A percentile compares a stretch with the other conserved stretches of the same genome.
Conservation (phyloP, 352 stramenopile genomes). For the Phytophthora niederhauseri region DNA sequence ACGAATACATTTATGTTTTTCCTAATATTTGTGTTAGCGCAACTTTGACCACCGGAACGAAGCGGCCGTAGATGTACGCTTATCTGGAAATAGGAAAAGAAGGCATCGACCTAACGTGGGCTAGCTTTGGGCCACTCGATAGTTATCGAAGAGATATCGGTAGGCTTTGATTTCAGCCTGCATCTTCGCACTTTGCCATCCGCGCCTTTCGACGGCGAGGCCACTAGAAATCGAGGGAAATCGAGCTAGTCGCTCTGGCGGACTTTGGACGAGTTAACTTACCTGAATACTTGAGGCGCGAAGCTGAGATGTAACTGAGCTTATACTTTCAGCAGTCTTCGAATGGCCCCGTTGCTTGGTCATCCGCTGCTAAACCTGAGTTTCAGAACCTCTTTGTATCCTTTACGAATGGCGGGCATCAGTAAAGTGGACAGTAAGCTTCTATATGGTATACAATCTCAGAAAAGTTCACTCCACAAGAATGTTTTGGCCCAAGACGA, state of each 20-base stretch:
- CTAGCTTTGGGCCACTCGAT: too few species aligned
- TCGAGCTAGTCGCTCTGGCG: neutral
- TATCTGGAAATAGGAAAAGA: too few species aligned
- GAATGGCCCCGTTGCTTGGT: neutral
- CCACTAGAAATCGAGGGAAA: too few species aligned
- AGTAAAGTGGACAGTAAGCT: neutral
- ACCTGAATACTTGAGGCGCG: neutral
- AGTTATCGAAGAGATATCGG: too few species aligned
- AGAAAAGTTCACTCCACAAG: too few species aligned
- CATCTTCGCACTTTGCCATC: neutral
- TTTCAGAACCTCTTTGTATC: neutral
- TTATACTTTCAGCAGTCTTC: neutral
- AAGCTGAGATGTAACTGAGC: neutral
- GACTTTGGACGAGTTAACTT: neutral
- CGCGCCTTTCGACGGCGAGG: neutral
- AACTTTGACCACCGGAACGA: too few species aligned
- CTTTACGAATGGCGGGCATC: neutral
- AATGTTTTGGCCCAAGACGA: too few species aligned
- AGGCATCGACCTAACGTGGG: too few species aligned
- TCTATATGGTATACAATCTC: neutral
- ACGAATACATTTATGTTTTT: too few species aligned
- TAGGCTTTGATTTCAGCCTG: too few species aligned
- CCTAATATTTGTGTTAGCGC: too few species aligned
- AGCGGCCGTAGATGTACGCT: too few species aligned
- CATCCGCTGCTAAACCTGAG: neutral